Evolutionary conservation across 208 protist genomes (phyloP), one percentile per base, ranked within the genome.

Genomic region (Leishmania martiniquensis): DNA sequence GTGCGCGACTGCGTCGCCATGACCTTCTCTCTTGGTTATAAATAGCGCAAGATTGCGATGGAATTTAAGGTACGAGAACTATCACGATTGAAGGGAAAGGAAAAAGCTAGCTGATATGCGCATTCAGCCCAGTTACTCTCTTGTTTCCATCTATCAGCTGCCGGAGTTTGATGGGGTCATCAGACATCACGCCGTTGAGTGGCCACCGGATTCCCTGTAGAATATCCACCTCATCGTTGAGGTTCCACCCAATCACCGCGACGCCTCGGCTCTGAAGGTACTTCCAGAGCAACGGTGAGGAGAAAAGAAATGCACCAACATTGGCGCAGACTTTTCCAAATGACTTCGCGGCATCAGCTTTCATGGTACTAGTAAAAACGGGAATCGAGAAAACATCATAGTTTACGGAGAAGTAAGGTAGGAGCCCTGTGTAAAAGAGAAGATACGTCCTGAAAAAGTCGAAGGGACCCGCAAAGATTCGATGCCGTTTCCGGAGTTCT

Each of bases 331-430:
- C 57, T 22, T 76, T 78, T 32, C 82, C 83, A 55, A 78, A 80
- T 22, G 77, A 59, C 52, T 57, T 77, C 7, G 51, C 44, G 25
- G 80, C 72, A 13, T 85, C 57, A 5, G 78, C 54, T 39, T 75
- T 72, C 83, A 89, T 93, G 4, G 70, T 70, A 57, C 72, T 84
- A 1, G 90, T 93, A 70, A 87, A 88, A 45, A 95, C 52, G 22
- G 93, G 91, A 77, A 94, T 94, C 15, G 91, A 95, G 70, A 97
- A 88, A 12, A 95, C 87, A 72, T 97, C 93, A 74, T 89, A 92
- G 47, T 82, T 73, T 32, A 93, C 51, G 15, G 74, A 66, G 10
- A 91, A 72, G 62, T 91, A 88, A 7, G 93, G 90, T 39, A 97
- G 78, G 29, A 97, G 51, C 22, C 93, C 90, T 0, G 87, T 77